Evolutionary conservation across 192 early-diverging fungal species (phyloP).

Genomic region (Geranomyces variabilis): DNA sequence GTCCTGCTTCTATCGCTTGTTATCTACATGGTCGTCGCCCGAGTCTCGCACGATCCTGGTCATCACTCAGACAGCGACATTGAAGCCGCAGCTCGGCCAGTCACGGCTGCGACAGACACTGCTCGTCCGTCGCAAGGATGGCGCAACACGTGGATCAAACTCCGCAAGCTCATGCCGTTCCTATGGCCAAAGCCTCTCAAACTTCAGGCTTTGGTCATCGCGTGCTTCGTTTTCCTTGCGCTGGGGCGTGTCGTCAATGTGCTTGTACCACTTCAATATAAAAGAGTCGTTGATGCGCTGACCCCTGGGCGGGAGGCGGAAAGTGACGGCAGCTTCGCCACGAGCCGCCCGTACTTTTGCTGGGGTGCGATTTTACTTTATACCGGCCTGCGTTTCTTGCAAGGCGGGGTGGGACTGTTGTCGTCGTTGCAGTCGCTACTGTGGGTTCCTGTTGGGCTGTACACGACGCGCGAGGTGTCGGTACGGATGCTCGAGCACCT

Average conservation of each 20-base stretch:
- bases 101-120: background rate
- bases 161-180: conserved; percentile 75
- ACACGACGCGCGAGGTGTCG: conserved; percentile 89
- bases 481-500: conserved; percentile 89
- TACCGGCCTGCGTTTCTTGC: conserved; percentile 69
- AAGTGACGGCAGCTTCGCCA: conserved; percentile 22
- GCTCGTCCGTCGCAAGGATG: conserved; percentile 13
- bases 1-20: conserved; percentile 36
- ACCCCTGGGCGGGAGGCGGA: conserved; percentile 27
- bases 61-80: background rate
- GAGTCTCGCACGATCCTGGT: conserved; percentile 2
- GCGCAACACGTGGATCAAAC: conserved; percentile 26
- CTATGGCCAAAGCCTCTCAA: conserved; percentile 73
- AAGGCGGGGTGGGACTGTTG: conserved; percentile 72
- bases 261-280: conserved; percentile 83
- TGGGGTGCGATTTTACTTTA: conserved; percentile 65
- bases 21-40: conserved; percentile 19
- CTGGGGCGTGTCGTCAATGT: conserved; percentile 72
- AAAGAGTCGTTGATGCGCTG: conserved; percentile 76
- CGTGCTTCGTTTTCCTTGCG: conserved; percentile 69
- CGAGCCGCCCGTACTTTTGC: conserved; percentile 46
- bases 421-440: conserved; percentile 79
- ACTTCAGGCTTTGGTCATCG: conserved; percentile 70
- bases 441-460: conserved; percentile 95
- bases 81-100: conserved; percentile 35